Conservation (phyloP, 2,329 filamentous ascomycete species). For the Akanthomyces dipterigenus region DNA sequence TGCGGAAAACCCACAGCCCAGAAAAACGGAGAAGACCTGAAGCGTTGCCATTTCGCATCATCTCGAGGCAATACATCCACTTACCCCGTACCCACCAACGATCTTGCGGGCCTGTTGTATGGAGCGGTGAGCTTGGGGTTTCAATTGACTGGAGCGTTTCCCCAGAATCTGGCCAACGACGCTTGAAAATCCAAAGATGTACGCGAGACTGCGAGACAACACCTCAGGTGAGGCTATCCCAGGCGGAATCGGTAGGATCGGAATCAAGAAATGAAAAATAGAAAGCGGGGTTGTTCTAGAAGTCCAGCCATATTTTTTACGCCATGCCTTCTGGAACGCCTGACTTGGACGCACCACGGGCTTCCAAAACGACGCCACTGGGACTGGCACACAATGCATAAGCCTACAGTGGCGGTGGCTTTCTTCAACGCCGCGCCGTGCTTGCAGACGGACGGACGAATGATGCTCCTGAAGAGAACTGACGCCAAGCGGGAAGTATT, state of each 20-base stretch:
- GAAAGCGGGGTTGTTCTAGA: neutral
- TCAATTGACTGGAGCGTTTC: neutral
- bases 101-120: conserved; percentile 2
- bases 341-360: neutral
- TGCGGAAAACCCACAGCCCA: neutral
- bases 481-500: neutral
- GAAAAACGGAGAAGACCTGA: neutral
- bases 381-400: neutral
- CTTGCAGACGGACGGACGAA: too few species aligned
- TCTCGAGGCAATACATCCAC: neutral
- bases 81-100: conserved; percentile 10
- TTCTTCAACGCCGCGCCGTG: neutral
- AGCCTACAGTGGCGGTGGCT: neutral
- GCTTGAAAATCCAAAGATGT: neutral
- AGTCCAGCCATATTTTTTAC: neutral
- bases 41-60: neutral
- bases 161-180: neutral
- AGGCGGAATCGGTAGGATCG: neutral
- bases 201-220: neutral
- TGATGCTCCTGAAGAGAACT: neutral
- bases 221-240: neutral
- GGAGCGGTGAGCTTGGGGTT: neutral
- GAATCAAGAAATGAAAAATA: neutral
- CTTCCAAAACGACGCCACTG: neutral
- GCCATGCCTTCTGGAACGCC: conserved; percentile 5